Conservation (phyloP, 2,329 filamentous ascomycete species). For the Botrytis tulipae region DNA sequence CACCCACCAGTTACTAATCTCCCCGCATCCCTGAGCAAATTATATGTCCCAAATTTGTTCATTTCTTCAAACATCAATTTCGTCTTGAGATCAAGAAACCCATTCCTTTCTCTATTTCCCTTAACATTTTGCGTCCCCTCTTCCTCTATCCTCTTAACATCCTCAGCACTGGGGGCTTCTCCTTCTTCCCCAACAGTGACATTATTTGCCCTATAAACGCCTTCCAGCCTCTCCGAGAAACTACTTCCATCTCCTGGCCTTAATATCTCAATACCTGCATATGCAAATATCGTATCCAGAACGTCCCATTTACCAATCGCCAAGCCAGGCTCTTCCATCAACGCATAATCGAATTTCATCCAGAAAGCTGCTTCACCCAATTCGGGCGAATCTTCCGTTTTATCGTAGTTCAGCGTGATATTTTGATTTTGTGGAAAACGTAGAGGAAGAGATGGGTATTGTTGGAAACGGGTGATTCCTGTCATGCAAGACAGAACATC, state of each 20-base stretch:
- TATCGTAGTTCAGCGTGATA: conserved; percentile 50
- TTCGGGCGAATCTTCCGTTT: conserved; percentile 54
- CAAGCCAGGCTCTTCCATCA: conserved; percentile 52
- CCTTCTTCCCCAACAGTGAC: conserved; percentile 17
- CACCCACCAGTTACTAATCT: conserved; percentile 55
- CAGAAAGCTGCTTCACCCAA: conserved; percentile 56
- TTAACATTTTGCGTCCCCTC: conserved; percentile 37
- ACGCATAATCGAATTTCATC: conserved; percentile 61
- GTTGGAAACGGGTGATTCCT: conserved; percentile 64
- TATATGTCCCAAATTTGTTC: conserved; percentile 33
- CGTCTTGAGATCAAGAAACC: conserved; percentile 30
- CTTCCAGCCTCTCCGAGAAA: conserved; percentile 29
- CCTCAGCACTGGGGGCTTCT: conserved; percentile 23
- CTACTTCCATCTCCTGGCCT: conserved; percentile 44
- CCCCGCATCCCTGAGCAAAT: conserved; percentile 39
- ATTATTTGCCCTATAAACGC: conserved; percentile 33
- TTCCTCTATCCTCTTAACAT: conserved; percentile 32
- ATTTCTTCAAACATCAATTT: conserved; percentile 32
- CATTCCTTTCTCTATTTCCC: conserved; percentile 38
- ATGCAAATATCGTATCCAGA: conserved; percentile 56
- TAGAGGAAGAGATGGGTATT: conserved; percentile 29
- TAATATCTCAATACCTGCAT: conserved; percentile 57
- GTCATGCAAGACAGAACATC: conserved; percentile 70
- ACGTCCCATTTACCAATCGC: conserved; percentile 56
- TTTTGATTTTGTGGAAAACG: conserved; percentile 2